Conservation (phyloP, 768 basidiomycete genomes). For the Leccinum disarticulatum region DNA sequence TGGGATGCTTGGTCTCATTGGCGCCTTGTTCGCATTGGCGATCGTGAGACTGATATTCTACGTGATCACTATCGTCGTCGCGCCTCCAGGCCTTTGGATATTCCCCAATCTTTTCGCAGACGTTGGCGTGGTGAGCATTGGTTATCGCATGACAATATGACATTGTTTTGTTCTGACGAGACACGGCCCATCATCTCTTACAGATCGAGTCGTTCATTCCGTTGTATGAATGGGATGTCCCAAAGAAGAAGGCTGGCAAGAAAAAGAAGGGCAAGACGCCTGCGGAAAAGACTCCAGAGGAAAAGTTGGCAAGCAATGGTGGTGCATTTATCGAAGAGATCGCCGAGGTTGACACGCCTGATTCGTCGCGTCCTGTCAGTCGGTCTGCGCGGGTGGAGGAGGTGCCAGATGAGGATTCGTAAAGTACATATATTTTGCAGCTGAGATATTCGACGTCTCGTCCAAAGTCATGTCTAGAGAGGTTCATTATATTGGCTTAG, state of each 20-base stretch:
- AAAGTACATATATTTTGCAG: neutral
- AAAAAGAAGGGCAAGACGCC: constrained; percentile 55
- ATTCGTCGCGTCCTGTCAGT: constrained; percentile 34
- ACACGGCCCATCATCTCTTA: neutral
- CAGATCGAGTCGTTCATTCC: constrained; percentile 98
- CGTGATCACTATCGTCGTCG: constrained; percentile 83
- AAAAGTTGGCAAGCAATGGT: constrained; percentile 41
- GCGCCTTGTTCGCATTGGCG: constrained; percentile 86
- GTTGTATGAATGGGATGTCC: constrained; percentile 93
- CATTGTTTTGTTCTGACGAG: neutral
- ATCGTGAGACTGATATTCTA: constrained; percentile 92
- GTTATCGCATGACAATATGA: constrained; percentile 1
- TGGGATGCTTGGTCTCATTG: constrained; percentile 83
- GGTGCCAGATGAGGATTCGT: constrained; percentile 43
- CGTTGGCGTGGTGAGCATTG: constrained; percentile 89
- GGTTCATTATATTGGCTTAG: neutral
- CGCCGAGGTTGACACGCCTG: constrained; percentile 31
- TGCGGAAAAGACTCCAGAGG: constrained; percentile 32
- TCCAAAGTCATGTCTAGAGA: neutral
- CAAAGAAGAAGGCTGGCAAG: constrained; percentile 66
- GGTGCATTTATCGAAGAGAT: constrained; percentile 41
- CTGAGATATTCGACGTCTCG: neutral
- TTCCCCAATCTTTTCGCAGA: constrained; percentile 98
- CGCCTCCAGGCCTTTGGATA: constrained; percentile 95
- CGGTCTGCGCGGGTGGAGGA: constrained; percentile 46